A percentile compares a stretch with the other conserved stretches of the same genome.
Conservation (phyloP, 2,329 filamentous ascomycete species). For the Xylaria sp. region DNA sequence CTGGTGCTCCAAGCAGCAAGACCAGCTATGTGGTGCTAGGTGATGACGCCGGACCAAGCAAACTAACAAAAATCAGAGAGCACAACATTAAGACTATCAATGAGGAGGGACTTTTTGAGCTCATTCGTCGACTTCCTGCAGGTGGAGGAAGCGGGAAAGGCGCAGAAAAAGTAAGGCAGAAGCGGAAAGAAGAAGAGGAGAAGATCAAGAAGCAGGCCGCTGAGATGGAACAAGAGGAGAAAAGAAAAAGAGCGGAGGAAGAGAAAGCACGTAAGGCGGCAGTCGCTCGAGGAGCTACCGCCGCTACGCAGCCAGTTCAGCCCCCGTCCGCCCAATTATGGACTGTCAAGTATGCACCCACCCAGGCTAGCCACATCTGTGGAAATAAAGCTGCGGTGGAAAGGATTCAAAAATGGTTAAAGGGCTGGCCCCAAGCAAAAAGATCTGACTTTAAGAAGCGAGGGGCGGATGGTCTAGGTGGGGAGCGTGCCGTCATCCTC, state of each 20-base stretch:
- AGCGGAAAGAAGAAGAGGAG: constrained; percentile 84
- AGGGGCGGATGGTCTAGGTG: constrained; percentile 85
- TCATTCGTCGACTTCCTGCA: constrained; percentile 83
- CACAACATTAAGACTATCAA: constrained; percentile 90
- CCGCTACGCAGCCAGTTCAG: constrained; percentile 52
- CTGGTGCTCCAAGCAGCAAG: constrained; percentile 84
- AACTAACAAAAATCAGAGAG: constrained; percentile 84
- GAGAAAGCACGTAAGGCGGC: constrained; percentile 65
- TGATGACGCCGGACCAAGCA: constrained; percentile 90
- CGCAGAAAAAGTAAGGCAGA: constrained; percentile 84
- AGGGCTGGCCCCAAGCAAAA: constrained; percentile 80
- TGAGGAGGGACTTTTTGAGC: constrained; percentile 88
- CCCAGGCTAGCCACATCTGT: constrained; percentile 85
- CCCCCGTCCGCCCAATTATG: constrained; percentile 74
- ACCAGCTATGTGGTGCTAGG: constrained; percentile 95
- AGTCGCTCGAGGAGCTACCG: constrained; percentile 55
- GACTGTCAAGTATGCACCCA: constrained; percentile 95
- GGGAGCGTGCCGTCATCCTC: constrained; percentile 89
- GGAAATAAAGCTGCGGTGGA: constrained; percentile 93
- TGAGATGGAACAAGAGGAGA: constrained; percentile 87
- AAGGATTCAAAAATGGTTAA: constrained; percentile 88
- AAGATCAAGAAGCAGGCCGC: constrained; percentile 82
- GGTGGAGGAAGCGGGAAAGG: constrained; percentile 89
- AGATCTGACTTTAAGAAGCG: constrained; percentile 83
- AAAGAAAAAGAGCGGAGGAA: constrained; percentile 62